These are phyloP conservation scores for Calophaca sinica DNA, from an alignment of 306 rosid genomes.

Conservation along the genomic window DNA sequence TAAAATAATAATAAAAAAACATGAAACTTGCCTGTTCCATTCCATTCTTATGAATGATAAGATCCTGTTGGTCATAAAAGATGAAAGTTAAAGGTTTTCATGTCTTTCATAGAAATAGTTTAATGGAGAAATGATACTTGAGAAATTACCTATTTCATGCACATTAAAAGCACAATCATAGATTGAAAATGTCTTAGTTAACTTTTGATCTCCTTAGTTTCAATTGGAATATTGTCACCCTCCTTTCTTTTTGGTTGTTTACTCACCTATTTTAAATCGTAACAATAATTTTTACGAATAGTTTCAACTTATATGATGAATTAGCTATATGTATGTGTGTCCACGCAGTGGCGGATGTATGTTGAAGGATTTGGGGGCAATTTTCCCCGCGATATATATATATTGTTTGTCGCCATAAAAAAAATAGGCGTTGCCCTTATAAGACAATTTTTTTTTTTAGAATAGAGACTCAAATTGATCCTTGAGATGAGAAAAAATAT, in stretches of 20 bases:
- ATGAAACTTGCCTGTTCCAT: constrained; percentile 61
- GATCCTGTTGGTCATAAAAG: constrained; percentile 56
- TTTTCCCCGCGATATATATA: too few relatives aligned
- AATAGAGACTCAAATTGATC: too few relatives aligned
- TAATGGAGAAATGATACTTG: background rate
- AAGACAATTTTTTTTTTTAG: too few relatives aligned
- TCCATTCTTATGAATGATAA: constrained; percentile 56
- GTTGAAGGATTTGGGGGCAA: too few relatives aligned
- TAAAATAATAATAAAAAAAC: constrained; percentile 14
- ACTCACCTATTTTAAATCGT: too few relatives aligned
- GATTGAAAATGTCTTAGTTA: background rate
- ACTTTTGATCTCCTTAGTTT: background rate
- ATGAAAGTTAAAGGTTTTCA: constrained; percentile 11
- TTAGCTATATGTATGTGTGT: background rate
- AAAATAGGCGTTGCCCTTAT: too few relatives aligned
- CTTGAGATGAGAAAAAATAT: too few relatives aligned
- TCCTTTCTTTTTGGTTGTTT: background rate
- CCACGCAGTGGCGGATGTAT: too few relatives aligned
- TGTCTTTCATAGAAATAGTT: background rate
- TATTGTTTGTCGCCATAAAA: too few relatives aligned
- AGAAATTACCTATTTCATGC: constrained; percentile 11
- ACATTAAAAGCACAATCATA: background rate
- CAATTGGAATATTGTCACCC: background rate
- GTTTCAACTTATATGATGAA: background rate
- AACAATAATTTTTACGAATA: too few relatives aligned